These are phyloP conservation scores for Ceratocystis papillata DNA, from an alignment of 2,329 filamentous ascomycete genomes.

Conservation along the genomic window DNA sequence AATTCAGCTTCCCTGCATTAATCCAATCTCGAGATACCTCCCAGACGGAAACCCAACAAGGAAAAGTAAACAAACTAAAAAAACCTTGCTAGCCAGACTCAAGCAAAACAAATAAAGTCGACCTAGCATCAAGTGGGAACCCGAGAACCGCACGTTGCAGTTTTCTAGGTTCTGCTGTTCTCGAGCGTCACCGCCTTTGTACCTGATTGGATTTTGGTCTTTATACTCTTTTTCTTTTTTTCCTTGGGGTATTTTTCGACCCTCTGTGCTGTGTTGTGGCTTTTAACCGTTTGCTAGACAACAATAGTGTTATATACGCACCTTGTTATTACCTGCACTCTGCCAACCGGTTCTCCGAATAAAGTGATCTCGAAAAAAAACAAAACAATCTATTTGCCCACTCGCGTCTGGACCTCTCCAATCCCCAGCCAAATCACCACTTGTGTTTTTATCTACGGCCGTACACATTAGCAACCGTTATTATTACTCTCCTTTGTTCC, in stretches of 20 bases:
- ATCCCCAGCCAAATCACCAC: not conserved
- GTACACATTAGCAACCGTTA: not conserved
- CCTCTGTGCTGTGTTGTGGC: conserved; percentile 6
- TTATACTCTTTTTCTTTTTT: conserved; percentile 17
- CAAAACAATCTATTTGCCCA: not conserved
- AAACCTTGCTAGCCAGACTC: not conserved
- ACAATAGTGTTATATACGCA: conserved; percentile 8
- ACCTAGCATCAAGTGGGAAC: conserved; percentile 16
- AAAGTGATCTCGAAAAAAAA: not conserved
- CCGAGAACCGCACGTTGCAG: conserved; percentile 12
- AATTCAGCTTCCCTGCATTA: not conserved
- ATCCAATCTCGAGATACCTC: conserved; percentile 1
- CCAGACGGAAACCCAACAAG: not conserved
- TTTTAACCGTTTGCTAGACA: conserved; percentile 4
- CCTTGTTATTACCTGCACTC: not conserved
- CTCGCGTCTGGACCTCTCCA: not conserved
- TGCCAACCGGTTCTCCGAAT: not conserved
- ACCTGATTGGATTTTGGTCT: conserved; percentile 23
- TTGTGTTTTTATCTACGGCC: not conserved
- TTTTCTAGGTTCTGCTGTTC: conserved; percentile 3
- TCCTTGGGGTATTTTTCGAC: not conserved
- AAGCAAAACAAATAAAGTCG: conserved; percentile 2
- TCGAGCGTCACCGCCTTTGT: conserved; percentile 23
- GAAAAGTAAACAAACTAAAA: conserved; percentile 14
- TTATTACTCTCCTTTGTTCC: not conserved